Evolutionary conservation across 2,329 filamentous ascomycete species (phyloP), one percentile per base, ranked within the genome.

Genomic region (Leptographium flavum): DNA sequence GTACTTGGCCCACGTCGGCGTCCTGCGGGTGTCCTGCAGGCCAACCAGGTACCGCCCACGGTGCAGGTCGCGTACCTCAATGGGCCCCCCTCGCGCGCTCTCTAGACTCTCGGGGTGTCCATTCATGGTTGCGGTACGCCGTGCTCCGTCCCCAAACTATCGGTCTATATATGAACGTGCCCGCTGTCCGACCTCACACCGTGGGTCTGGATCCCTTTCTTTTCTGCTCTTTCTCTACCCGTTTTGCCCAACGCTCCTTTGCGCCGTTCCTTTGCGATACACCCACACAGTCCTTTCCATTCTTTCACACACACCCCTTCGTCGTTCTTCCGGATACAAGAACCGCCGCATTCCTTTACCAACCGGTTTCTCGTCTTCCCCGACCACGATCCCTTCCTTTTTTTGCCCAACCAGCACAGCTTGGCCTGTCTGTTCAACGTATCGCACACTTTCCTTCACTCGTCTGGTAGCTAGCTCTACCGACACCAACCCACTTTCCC

Each of bases 321-420:
- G 25, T 31, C 9, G 22, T 35, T 32, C 19, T 41, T 32, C 39
- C 30, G 27, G 27, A 32, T 41, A 41, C 28, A 40, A 40, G 25
- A n/a, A 40, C n/a, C 8, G 30, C 23, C 38, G 30, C 38, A 19
- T 30, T 40, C 38, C 38, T 40, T 40, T 40, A 10, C 5, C 21
- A 28, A 5, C 22, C 30, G 22, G 32, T 25, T 11, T 45, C 28
- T 21, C 31, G 21, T 40, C n/a, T n/a, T n/a, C n/a, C n/a, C n/a
- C n/a, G n/a, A n/a, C n/a, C 25, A 42, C 40, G 21, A 19, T 35
- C 40, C 22, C 27, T 45, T 45, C 21, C 22, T 35, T 45, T 45
- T 28, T 36, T 28, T 43, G 7, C 9, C 5, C 14, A 39, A 22
- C n/a, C 21, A 35, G 11, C 17, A 15, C 14, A 43, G 15, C 10